phyloP scores from a whole-genome alignment of 1,284 basidiomycete species.

The Moesziomyces parantarcticus region DNA sequence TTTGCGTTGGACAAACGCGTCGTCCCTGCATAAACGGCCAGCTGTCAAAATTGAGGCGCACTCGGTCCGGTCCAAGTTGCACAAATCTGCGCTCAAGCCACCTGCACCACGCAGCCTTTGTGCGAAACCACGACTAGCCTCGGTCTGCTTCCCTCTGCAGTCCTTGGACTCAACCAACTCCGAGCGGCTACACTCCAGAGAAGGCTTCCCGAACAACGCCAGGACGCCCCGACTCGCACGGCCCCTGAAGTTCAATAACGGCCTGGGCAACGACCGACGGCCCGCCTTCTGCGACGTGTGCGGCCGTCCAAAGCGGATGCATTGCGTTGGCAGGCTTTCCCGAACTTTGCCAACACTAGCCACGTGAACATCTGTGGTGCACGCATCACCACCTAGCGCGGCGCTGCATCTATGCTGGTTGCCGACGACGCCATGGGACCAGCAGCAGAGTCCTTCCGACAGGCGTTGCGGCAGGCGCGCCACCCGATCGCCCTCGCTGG shows the following conservation, averaged over 20 bases:
- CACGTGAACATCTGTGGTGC: no score
- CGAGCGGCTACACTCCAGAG: background rate
- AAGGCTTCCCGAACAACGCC: background rate
- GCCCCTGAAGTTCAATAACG: background rate
- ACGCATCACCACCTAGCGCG: no score
- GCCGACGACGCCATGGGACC: conserved; percentile 5
- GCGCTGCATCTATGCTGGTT: no score
- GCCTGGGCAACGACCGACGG: no score
- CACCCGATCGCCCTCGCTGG: conserved; percentile 74
- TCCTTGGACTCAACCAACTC: background rate
- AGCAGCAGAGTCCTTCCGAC: conserved; percentile 57
- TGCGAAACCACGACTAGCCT: no score
- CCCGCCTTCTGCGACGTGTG: no score
- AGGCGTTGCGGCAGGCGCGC: conserved; percentile 68
- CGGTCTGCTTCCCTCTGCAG: no score
- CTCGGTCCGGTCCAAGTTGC: background rate
- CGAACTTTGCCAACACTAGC: no score
- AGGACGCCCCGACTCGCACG: background rate
- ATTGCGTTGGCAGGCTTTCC: no score
- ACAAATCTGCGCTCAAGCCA: background rate
- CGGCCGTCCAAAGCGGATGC: no score
- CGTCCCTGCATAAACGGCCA: background rate
- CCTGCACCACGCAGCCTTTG: background rate
- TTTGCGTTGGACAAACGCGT: no score
- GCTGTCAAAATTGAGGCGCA: background rate